Evolutionary conservation across 306 rosid species (phyloP).

Genomic region (Prunus dulcis): DNA sequence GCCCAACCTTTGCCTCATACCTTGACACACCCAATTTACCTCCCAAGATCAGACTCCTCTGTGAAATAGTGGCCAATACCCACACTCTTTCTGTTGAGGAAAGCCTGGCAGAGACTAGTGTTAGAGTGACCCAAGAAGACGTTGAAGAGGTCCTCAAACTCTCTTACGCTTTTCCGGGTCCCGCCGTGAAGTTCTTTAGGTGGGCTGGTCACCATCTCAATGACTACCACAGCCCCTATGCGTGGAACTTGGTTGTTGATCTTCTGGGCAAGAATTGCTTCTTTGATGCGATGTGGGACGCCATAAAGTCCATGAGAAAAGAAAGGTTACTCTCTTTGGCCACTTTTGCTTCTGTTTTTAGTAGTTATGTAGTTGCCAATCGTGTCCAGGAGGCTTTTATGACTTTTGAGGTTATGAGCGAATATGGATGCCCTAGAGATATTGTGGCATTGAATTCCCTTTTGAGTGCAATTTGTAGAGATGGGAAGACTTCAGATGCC

Average conservation of each 20-base stretch:
- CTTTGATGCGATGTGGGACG: slow-evolving; percentile 75
- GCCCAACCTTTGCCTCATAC: slow-evolving; percentile 34
- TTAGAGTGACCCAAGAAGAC: slow-evolving; percentile 37
- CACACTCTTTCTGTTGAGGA: slow-evolving; percentile 37
- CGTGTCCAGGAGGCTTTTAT: slow-evolving; percentile 39
- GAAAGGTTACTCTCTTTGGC: slow-evolving; percentile 47
- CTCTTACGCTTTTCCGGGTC: slow-evolving; percentile 54
- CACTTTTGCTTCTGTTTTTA: slow-evolving; percentile 61
- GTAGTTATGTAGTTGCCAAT: slow-evolving; percentile 46
- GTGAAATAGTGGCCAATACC: slow-evolving; percentile 46
- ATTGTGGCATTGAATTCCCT: slow-evolving; percentile 52
- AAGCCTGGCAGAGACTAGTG: slow-evolving; percentile 27
- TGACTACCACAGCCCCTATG: slow-evolving; percentile 55
- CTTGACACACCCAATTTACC: slow-evolving; percentile 37
- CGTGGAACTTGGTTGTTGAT: slow-evolving; percentile 70
- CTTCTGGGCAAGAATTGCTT: slow-evolving; percentile 49
- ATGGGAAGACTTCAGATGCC: slow-evolving; percentile 42
- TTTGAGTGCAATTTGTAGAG: slow-evolving; percentile 62
- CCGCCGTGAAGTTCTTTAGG: slow-evolving; percentile 63
- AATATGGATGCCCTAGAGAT: slow-evolving; percentile 45
- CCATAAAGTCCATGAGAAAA: slow-evolving; percentile 48
- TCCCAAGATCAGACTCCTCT: slow-evolving; percentile 35
- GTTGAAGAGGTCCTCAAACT: slow-evolving; percentile 60
- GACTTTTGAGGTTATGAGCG: slow-evolving; percentile 53
- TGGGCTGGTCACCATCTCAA: slow-evolving; percentile 58